A percentile compares a stretch with the other conserved stretches of the same genome.
phyloP scores from a whole-genome alignment of 2,329 filamentous ascomycete species.

The Aspergillus fumigatus region DNA sequence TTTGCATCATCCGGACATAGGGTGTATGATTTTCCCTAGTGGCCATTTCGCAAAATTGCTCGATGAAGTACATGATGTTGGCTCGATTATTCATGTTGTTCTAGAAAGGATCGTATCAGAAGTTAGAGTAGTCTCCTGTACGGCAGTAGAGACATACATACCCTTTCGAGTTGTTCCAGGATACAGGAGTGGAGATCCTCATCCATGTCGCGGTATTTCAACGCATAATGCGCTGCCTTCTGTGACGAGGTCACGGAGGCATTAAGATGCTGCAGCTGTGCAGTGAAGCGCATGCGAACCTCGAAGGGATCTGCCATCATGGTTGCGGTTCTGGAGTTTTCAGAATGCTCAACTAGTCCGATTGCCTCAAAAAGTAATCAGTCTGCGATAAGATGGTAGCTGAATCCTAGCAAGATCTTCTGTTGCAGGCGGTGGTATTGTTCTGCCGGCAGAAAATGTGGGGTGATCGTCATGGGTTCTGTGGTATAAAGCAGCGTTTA shows the following conservation, averaged over 20 bases:
- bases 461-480: slow-evolving; percentile 13
- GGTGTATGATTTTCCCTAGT: slow-evolving; percentile 69
- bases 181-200: slow-evolving; percentile 98
- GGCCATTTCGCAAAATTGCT: slow-evolving; percentile 85
- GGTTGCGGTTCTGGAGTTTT: slow-evolving; percentile 13
- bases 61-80: slow-evolving; percentile 99
- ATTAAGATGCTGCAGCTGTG: slow-evolving; percentile 82
- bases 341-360: not conserved
- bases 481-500: not conserved
- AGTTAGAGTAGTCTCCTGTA: not conserved
- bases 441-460: slow-evolving; percentile 21
- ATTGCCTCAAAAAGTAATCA: not conserved
- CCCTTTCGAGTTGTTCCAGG: slow-evolving; percentile 85
- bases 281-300: slow-evolving; percentile 94
- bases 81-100: slow-evolving; percentile 95
- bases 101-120: slow-evolving; percentile 35
- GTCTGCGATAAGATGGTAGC: not conserved
- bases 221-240: slow-evolving; percentile 90
- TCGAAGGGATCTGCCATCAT: slow-evolving; percentile 86
- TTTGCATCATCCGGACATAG: slow-evolving; percentile 91
- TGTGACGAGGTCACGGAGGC: slow-evolving; percentile 83
- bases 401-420: not conserved
- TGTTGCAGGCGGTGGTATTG: slow-evolving; percentile 15
- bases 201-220: slow-evolving; percentile 90
- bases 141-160: slow-evolving; percentile 40